Evolutionary conservation across 768 basidiomycete species (phyloP).

Genomic region (Rubroboletus satanas): DNA sequence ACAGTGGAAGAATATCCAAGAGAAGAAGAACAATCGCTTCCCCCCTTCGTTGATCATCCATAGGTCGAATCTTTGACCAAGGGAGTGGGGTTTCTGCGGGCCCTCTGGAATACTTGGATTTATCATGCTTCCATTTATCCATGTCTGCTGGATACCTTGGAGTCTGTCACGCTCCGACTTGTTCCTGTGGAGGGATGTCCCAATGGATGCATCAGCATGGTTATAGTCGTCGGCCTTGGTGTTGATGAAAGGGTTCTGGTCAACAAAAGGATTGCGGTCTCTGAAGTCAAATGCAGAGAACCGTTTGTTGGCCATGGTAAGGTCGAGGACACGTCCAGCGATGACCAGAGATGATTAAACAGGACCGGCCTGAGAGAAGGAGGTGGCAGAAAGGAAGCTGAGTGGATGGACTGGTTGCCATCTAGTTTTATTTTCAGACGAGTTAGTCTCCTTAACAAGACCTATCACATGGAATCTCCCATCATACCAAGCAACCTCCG

Average conservation of each 20-base stretch:
- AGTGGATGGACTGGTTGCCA: background rate
- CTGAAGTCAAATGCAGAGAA: constrained; percentile 69
- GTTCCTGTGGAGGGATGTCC: constrained; percentile 69
- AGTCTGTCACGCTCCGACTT: constrained; percentile 79
- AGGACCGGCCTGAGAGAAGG: constrained; percentile 30
- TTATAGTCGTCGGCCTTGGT: constrained; percentile 27
- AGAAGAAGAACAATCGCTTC: constrained; percentile 68
- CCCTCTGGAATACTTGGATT: constrained; percentile 24
- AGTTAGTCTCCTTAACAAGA: background rate
- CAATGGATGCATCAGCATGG: constrained; percentile 25
- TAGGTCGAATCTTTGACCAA: constrained; percentile 48
- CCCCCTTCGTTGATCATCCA: constrained; percentile 97
- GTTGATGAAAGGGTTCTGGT: constrained; percentile 48
- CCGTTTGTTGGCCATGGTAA: constrained; percentile 39
- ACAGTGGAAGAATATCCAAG: constrained; percentile 79
- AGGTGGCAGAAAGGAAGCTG: constrained; percentile 1
- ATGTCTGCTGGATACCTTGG: constrained; percentile 76
- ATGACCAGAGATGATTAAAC: constrained; percentile 2
- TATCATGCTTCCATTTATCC: constrained; percentile 38
- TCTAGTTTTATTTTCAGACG: constrained; percentile 3
- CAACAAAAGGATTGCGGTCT: constrained; percentile 47
- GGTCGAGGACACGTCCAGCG: constrained; percentile 17
- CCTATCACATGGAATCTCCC: constrained; percentile 13
- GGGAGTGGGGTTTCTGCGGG: constrained; percentile 37
- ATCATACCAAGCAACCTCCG: background rate